Conservation (phyloP, 345 rosid genomes). For the Moricandia arvensis region DNA sequence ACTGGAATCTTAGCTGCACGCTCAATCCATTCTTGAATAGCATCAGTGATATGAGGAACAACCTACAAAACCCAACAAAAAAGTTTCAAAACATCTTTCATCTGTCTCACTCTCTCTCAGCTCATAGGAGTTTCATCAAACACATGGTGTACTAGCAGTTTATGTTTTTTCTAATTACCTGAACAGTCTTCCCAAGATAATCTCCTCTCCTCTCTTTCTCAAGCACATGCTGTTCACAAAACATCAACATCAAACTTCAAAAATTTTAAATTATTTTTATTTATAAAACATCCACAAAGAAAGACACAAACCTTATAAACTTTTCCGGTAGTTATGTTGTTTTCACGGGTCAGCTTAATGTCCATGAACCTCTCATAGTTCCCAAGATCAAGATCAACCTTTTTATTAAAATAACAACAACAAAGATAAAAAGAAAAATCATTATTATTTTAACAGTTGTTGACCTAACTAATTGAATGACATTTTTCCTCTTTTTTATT, state of each 20-base stretch:
- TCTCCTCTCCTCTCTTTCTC: slow-evolving; percentile 94
- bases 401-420: slow-evolving; percentile 14
- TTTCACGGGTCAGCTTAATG: slow-evolving; percentile 75
- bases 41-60: slow-evolving; percentile 96
- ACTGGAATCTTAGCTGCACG: slow-evolving; percentile 82
- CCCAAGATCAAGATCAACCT: slow-evolving; percentile 99
- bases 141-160: neutral
- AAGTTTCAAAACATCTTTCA: neutral
- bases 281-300: neutral
- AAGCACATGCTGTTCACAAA: slow-evolving; percentile 64
- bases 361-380: slow-evolving; percentile 95
- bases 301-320: slow-evolving; percentile 70
- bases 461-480: slow-evolving; percentile 4
- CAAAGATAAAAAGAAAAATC: neutral
- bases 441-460: neutral
- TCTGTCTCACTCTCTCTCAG: neutral
- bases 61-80: slow-evolving; percentile 44
- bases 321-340: slow-evolving; percentile 93
- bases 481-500: too few relatives aligned
- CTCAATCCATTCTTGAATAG: slow-evolving; percentile 97
- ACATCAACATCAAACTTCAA: slow-evolving; percentile 2
- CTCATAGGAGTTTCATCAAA: neutral
- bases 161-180: slow-evolving; percentile 44
- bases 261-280: neutral
- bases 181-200: slow-evolving; percentile 96